Evolutionary conservation across 2,329 filamentous ascomycete species (phyloP).

Genomic region (Neospermospora avenae): DNA sequence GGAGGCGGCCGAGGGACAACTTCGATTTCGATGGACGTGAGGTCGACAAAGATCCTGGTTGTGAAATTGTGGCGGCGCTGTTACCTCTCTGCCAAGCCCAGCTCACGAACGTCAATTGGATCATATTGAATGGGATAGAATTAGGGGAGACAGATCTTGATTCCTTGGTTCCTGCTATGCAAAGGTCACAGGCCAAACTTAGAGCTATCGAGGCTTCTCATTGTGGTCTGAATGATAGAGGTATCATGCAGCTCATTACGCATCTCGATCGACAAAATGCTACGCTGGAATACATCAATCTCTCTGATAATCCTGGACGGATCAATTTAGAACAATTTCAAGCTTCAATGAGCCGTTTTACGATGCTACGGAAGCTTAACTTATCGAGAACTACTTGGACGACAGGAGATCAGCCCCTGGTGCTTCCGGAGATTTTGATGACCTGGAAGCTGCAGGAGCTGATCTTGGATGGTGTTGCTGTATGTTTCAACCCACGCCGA

Average conservation of each 20-base stretch:
- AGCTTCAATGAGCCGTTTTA: conserved; percentile 63
- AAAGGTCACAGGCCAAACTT: conserved; percentile 60
- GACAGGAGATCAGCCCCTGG: conserved; percentile 59
- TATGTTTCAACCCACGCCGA: conserved; percentile 28
- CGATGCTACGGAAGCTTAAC: conserved; percentile 62
- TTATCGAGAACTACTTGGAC: conserved; percentile 63
- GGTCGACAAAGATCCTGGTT: conserved; percentile 56
- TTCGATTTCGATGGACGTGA: conserved; percentile 45
- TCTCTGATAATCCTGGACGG: conserved; percentile 64
- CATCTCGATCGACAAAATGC: conserved; percentile 62
- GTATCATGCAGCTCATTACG: conserved; percentile 60
- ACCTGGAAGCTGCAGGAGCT: conserved; percentile 67
- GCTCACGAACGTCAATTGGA: conserved; percentile 68
- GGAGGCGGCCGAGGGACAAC: conserved; percentile 44
- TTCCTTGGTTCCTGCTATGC: conserved; percentile 61
- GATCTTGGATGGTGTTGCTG: conserved; percentile 58
- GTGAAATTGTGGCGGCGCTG: conserved; percentile 66
- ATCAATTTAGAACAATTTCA: conserved; percentile 63
- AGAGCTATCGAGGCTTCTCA: conserved; percentile 65
- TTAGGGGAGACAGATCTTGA: conserved; percentile 71
- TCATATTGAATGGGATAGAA: conserved; percentile 64
- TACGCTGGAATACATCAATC: conserved; percentile 63
- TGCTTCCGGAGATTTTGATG: conserved; percentile 62
- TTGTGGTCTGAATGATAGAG: conserved; percentile 56
- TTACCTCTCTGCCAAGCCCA: conserved; percentile 65